Percentiles rank a stretch among this genome's conserved stretches.
Conservation (phyloP, 305 asterid genomes). For the Fraxinus floribunda region DNA sequence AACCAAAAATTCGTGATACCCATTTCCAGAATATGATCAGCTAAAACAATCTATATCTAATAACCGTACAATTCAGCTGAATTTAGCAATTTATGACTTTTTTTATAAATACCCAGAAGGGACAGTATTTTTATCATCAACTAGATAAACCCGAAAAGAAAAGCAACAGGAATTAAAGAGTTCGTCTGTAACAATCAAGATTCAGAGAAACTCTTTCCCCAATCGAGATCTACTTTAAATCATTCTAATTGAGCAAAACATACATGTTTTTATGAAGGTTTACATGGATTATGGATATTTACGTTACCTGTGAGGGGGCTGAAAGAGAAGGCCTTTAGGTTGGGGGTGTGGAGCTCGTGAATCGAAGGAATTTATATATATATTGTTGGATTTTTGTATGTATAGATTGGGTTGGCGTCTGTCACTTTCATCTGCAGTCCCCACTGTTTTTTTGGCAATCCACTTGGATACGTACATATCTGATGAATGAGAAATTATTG, state of each 20-base stretch:
- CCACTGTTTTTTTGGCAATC: not conserved
- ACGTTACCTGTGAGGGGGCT: slow-evolving; percentile 23
- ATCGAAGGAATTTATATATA: not conserved
- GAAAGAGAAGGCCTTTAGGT: slow-evolving; percentile 23
- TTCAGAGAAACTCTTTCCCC: not conserved
- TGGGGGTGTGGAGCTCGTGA: slow-evolving; percentile 25
- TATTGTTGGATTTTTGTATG: not conserved
- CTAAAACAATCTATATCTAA: slow-evolving; percentile 3
- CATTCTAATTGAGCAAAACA: not conserved
- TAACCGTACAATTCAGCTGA: slow-evolving; percentile 4
- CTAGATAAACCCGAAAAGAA: not conserved
- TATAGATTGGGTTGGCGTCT: not conserved
- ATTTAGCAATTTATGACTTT: not conserved
- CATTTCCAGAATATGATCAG: not conserved
- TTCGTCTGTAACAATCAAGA: slow-evolving; percentile 18
- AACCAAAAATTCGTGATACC: slow-evolving; percentile 1
- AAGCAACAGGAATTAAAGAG: slow-evolving; percentile 4
- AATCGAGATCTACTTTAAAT: slow-evolving; percentile 21
- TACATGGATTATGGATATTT: not conserved
- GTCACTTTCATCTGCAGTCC: not conserved
- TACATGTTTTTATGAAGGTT: not conserved
- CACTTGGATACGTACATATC: not conserved
- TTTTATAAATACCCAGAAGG: not conserved
- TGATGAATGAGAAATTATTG: not conserved
- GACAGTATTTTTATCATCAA: not conserved